Conservation (phyloP, 1,284 basidiomycete genomes). For the Trametes sp. region DNA sequence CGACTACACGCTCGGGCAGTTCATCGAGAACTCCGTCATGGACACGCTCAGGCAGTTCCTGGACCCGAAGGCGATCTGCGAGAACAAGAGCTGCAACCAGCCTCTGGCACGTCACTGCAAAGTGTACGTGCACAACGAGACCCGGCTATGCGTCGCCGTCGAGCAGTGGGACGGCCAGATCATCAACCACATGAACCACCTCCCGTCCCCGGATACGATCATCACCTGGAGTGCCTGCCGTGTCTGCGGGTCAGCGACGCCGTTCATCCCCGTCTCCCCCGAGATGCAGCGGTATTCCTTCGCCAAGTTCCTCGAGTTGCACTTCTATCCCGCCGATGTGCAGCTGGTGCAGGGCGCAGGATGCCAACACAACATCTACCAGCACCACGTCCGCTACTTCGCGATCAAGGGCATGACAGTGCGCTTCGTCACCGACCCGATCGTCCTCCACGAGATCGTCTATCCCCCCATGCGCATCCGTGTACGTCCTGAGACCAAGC, state of each 20-base stretch:
- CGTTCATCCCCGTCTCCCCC: slow-evolving; percentile 89
- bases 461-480: slow-evolving; percentile 91
- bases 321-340: slow-evolving; percentile 90
- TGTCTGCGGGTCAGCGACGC: slow-evolving; percentile 82
- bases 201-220: slow-evolving; percentile 74
- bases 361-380: slow-evolving; percentile 95
- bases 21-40: slow-evolving; percentile 82
- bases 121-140: slow-evolving; percentile 90
- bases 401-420: slow-evolving; percentile 86
- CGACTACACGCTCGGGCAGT: slow-evolving; percentile 92
- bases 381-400: slow-evolving; percentile 94
- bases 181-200: slow-evolving; percentile 57
- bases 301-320: slow-evolving; percentile 91
- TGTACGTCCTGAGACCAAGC: slow-evolving; percentile 85
- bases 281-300: slow-evolving; percentile 96
- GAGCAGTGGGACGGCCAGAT: slow-evolving; percentile 88
- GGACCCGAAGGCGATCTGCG: slow-evolving; percentile 80
- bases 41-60: slow-evolving; percentile 75
- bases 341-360: slow-evolving; percentile 83
- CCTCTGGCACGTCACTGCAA: slow-evolving; percentile 87
- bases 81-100: slow-evolving; percentile 85
- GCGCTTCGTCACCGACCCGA: slow-evolving; percentile 88
- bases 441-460: slow-evolving; percentile 86
- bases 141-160: slow-evolving; percentile 83
- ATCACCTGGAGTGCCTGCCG: slow-evolving; percentile 95